These are phyloP conservation scores for Penicillium daleae DNA, from an alignment of 495 filamentous ascomycete genomes.

Conservation along the genomic window DNA sequence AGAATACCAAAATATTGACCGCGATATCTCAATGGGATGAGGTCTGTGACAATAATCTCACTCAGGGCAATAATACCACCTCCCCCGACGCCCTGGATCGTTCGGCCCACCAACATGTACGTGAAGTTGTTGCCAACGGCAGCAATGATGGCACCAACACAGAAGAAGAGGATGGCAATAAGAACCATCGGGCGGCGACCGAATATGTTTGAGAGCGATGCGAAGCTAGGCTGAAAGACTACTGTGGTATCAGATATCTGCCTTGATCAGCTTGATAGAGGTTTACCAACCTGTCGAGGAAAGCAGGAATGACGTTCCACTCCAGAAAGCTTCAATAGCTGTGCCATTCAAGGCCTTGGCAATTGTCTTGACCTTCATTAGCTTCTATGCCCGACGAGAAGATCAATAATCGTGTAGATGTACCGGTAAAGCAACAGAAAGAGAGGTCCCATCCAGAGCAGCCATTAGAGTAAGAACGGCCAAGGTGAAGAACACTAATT, in stretches of 20 bases:
- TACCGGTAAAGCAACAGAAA: constrained; percentile 73
- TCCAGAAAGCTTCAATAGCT: constrained; percentile 64
- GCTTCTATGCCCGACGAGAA: neutral
- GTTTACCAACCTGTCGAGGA: constrained; percentile 41
- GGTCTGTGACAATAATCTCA: constrained; percentile 71
- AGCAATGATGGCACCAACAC: constrained; percentile 58
- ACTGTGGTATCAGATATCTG: neutral
- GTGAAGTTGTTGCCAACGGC: constrained; percentile 63
- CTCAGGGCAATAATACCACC: constrained; percentile 69
- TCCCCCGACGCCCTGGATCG: constrained; percentile 71
- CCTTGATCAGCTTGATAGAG: neutral
- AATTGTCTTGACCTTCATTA: constrained; percentile 31
- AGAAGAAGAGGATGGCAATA: constrained; percentile 57
- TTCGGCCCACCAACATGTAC: constrained; percentile 65
- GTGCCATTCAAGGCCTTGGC: constrained; percentile 50
- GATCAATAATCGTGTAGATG: constrained; percentile 10
- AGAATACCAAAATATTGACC: constrained; percentile 56
- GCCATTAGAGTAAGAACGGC: constrained; percentile 66
- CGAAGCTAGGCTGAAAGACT: constrained; percentile 49
- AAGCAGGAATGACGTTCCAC: constrained; percentile 58
- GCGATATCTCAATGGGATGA: constrained; percentile 53
- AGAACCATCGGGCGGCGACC: constrained; percentile 51
- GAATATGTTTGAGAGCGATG: constrained; percentile 46
- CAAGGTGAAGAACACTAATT: constrained; percentile 51
- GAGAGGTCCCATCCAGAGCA: constrained; percentile 74